Conservation (phyloP, 2,329 filamentous ascomycete species). For the Xylariales sp. region DNA sequence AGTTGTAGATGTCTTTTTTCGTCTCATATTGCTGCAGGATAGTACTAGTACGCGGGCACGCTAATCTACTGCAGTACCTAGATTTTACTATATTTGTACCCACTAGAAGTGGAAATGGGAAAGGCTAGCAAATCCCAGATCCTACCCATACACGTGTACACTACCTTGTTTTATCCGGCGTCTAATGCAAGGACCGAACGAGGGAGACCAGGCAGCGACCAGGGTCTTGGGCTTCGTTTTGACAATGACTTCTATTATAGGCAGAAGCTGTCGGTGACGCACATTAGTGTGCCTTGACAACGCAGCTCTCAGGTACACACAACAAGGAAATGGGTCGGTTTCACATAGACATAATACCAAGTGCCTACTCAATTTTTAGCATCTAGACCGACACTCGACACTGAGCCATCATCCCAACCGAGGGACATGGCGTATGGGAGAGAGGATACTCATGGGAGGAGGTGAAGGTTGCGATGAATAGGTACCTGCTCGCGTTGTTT, state of each 20-base stretch:
- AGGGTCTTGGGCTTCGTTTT: background rate
- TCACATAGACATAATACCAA: background rate
- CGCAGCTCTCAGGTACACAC: background rate
- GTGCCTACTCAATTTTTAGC: background rate
- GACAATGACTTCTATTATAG: background rate
- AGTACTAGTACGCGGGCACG: constrained; percentile 2
- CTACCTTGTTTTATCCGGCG: constrained; percentile 9
- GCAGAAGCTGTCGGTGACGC: constrained; percentile 7
- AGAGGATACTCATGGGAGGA: background rate
- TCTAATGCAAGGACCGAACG: constrained; percentile 12
- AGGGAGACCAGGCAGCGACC: background rate
- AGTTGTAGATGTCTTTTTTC: constrained; percentile 3
- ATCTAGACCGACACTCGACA: constrained; percentile 4
- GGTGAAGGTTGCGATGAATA: background rate
- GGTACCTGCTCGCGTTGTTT: background rate
- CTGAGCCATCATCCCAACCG: background rate
- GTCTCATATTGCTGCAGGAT: constrained; percentile 4
- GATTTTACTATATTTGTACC: background rate
- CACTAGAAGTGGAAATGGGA: background rate
- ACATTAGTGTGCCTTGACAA: background rate
- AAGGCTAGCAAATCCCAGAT: constrained; percentile 9
- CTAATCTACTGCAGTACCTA: constrained; percentile 1
- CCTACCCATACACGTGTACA: constrained; percentile 6
- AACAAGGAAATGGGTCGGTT: constrained; percentile 2
- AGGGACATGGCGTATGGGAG: background rate